phyloP scores from a whole-genome alignment of 306 rosid species.

The Calophaca sinica region DNA sequence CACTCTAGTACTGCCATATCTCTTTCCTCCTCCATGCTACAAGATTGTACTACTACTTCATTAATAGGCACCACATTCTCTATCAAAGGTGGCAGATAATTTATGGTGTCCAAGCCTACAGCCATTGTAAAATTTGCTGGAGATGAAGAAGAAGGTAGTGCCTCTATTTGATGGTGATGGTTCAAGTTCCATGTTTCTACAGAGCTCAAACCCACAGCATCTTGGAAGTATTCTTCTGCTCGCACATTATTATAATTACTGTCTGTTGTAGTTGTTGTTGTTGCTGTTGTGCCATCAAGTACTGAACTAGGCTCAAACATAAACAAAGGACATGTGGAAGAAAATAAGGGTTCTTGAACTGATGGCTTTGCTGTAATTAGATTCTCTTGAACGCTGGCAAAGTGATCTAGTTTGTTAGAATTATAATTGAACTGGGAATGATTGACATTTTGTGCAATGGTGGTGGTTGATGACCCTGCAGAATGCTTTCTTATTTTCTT shows the following conservation, averaged over 20 bases:
- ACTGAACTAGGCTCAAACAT: conserved; percentile 74
- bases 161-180: conserved; percentile 53
- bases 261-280: conserved; percentile 2
- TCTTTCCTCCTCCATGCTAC: conserved; percentile 58
- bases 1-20: conserved; percentile 62
- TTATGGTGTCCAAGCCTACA: conserved; percentile 31
- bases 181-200: conserved; percentile 59
- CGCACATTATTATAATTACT: conserved; percentile 30
- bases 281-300: background rate
- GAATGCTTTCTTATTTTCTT: conserved; percentile 78
- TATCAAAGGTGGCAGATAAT: conserved; percentile 77
- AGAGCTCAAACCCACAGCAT: conserved; percentile 49
- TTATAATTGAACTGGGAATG: conserved; percentile 57
- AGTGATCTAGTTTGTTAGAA: conserved; percentile 57
- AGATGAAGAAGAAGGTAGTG: conserved; percentile 44
- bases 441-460: conserved; percentile 11
- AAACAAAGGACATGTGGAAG: conserved; percentile 74
- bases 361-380: conserved; percentile 48
- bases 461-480: conserved; percentile 37
- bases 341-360: conserved; percentile 60
- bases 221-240: conserved; percentile 57
- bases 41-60: conserved; percentile 21
- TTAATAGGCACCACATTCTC: conserved; percentile 61
- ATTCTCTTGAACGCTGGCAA: conserved; percentile 54
- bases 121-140: conserved; percentile 41